Base-by-base conservation (phyloP, 257 asterid species). In the Petrea volubilis region DNA sequence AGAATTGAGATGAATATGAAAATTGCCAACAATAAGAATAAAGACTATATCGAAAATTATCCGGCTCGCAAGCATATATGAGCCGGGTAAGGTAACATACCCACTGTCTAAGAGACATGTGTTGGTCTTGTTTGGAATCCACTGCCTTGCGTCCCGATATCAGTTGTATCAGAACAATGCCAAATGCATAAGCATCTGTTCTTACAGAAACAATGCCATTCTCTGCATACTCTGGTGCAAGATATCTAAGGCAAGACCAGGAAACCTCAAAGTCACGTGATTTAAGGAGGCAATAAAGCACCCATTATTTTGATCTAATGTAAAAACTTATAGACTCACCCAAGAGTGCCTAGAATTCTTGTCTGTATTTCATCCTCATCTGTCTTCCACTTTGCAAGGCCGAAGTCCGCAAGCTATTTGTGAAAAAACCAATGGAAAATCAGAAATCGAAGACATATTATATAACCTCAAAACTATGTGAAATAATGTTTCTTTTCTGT, bases 351-450 rank as follows among this genome's bases (percentile, higher is more conserved):
- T 10, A 88, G 83, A 71, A 88, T 78, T 64, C 87, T 79, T 40
- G 93, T 88, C 66, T 81, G 83, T 58, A 76, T 70, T 44, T 77
- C 67, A 7, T 77, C 86, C 17, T 81, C 86, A 24, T 70, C 71
- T 41, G 81, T 82, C 81, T 76, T 86, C 95, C 95, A 88, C 82
- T 79, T 90, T 36, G 97, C 95, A n/a, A 90, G 91, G 62, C 97
- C 97, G 59, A 86, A 88, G 71, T 90, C 97, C 31, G 93, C 97
- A 38, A 90, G 77, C 96, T 90, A 82, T 67, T 71, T 51, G 64
- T 40, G 56, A 23, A 0, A 72, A 68, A 68, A 57, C 13, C 68
- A 58, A 23, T 5, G n/a, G n/a, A 59, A 9, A 50, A 50, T 78
- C 57, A 52, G 50, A 27, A 34, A 69, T 28, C 33, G 8, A 6